phyloP scores from a whole-genome alignment of 2,329 filamentous ascomycete genomes.

The Cytospora piceicola region DNA sequence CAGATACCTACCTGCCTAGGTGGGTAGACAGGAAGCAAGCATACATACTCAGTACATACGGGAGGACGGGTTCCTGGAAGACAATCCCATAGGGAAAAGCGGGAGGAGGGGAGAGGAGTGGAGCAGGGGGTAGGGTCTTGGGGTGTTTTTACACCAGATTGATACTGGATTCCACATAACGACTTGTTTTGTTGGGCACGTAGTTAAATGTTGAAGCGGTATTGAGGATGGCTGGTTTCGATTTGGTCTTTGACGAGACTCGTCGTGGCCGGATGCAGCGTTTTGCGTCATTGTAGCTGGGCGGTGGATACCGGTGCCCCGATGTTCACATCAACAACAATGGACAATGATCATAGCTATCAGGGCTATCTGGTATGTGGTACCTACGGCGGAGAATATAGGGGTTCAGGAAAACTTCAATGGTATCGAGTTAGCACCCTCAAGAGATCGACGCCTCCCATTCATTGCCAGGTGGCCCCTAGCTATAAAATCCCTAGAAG shows the following conservation, averaged over 20 bases:
- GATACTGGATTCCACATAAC: neutral
- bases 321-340: neutral
- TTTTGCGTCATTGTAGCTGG: conserved; percentile 22
- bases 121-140: neutral
- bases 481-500: neutral
- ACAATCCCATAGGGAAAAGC: neutral
- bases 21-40: neutral
- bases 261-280: conserved; percentile 21
- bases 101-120: neutral
- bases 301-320: neutral
- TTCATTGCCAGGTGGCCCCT: neutral
- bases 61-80: conserved; percentile 2
- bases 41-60: neutral
- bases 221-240: conserved; percentile 15
- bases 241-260: conserved; percentile 17
- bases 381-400: too few species aligned
- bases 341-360: neutral
- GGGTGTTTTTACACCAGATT: neutral
- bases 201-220: neutral
- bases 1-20: too few species aligned
- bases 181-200: neutral
- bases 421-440: neutral
- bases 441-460: neutral
- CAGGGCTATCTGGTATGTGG: too few species aligned
- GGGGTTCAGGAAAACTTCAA: neutral